These are phyloP conservation scores for Pinus albicaulis DNA, from an alignment of 75 land plant genomes.

Conservation along the genomic window DNA sequence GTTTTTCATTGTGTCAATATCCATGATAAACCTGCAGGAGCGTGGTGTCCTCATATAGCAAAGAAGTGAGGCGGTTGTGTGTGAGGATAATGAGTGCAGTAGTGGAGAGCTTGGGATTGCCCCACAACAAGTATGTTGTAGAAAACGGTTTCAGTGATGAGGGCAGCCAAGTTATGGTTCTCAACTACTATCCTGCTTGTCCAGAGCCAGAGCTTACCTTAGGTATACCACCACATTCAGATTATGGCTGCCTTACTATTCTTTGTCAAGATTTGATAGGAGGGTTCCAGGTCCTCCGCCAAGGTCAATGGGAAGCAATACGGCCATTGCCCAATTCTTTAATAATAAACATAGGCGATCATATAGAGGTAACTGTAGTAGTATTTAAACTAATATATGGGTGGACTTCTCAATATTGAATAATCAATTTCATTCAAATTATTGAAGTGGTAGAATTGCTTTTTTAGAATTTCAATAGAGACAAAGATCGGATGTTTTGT, in stretches of 20 bases:
- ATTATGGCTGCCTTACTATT: constrained; percentile 50
- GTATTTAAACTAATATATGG: too few relatives aligned
- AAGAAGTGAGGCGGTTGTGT: constrained; percentile 26
- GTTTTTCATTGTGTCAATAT: too few relatives aligned
- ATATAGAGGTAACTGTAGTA: constrained; percentile 33
- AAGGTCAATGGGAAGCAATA: constrained; percentile 25
- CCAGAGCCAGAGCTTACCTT: constrained; percentile 37
- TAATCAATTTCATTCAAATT: too few relatives aligned
- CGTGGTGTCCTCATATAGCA: constrained; percentile 43
- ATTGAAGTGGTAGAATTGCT: too few relatives aligned
- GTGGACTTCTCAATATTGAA: constrained; percentile 6
- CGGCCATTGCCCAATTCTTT: constrained; percentile 7
- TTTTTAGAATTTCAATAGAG: too few relatives aligned
- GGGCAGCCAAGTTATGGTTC: constrained; percentile 40
- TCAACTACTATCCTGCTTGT: constrained; percentile 53
- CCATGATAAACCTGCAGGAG: constrained; percentile 12
- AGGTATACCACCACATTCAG: constrained; percentile 50
- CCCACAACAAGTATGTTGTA: not conserved
- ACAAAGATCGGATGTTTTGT: too few relatives aligned
- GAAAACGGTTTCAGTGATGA: constrained; percentile 12
- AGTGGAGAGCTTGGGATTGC: constrained; percentile 56
- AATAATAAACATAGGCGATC: constrained; percentile 55
- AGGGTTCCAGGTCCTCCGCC: constrained; percentile 40
- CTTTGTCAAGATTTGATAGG: constrained; percentile 27
- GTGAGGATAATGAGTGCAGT: constrained; percentile 36